A percentile compares a stretch with the other conserved stretches of the same genome.
Evolutionary conservation across 345 rosid genomes (phyloP).

Genomic region (Combretum micranthum): DNA sequence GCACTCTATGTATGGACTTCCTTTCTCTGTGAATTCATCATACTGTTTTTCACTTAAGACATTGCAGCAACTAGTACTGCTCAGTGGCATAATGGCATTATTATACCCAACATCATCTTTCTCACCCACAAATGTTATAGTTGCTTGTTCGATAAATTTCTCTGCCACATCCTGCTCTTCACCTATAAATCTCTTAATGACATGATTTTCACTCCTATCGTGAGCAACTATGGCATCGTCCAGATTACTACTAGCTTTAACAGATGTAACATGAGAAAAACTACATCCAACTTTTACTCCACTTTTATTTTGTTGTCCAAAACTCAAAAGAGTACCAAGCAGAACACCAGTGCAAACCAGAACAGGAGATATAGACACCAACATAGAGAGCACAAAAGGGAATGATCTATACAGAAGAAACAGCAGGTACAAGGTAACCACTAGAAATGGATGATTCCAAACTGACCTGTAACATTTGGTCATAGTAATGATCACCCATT

Average conservation of each 20-base stretch:
- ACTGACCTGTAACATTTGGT: conserved; percentile 34
- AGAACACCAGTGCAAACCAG: conserved; percentile 80
- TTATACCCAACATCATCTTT: conserved; percentile 31
- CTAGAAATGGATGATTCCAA: conserved; percentile 68
- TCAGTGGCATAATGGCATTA: conserved; percentile 19
- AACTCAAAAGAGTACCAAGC: conserved; percentile 85
- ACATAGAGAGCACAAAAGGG: conserved; percentile 66
- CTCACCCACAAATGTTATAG: conserved; percentile 30
- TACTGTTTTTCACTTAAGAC: no score
- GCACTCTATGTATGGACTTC: conserved; percentile 24
- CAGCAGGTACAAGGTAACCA: conserved; percentile 40
- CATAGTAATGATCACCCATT: no score
- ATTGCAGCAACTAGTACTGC: no score
- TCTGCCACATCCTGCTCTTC: conserved; percentile 23
- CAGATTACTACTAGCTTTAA: conserved; percentile 29
- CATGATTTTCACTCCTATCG: conserved; percentile 15
- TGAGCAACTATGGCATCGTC: conserved; percentile 44
- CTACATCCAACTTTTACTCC: conserved; percentile 50
- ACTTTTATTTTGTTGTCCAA: conserved; percentile 69
- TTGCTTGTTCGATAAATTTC: conserved; percentile 23
- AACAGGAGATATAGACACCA: conserved; percentile 89
- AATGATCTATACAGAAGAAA: conserved; percentile 61
- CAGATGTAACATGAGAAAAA: conserved; percentile 36
- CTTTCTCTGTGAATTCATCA: no score
- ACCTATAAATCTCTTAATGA: conserved; percentile 26